These are phyloP conservation scores for Pelargonium exstipulatum DNA, from an alignment of 441 rosid species.

Conservation along the genomic window DNA sequence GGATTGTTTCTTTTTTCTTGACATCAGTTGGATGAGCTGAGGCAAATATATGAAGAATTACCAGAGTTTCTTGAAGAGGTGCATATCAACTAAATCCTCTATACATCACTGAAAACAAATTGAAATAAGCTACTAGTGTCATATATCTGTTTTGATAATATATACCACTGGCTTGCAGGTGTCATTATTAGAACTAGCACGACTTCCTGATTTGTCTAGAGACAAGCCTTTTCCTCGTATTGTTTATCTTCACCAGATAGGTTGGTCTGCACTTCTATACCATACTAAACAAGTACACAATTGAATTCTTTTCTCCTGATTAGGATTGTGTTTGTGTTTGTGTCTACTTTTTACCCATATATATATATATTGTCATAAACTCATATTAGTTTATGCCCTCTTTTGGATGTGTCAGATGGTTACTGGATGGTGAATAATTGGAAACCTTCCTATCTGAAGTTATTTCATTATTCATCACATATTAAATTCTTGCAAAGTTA, in stretches of 20 bases:
- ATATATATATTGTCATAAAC: background rate
- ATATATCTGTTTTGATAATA: conserved; percentile 20
- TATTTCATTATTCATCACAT: background rate
- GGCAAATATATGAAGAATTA: conserved; percentile 91
- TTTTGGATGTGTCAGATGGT: background rate
- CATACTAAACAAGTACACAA: background rate
- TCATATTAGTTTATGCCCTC: conserved; percentile 3
- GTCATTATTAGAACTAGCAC: conserved; percentile 61
- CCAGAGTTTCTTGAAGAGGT: conserved; percentile 92
- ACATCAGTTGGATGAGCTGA: conserved; percentile 80
- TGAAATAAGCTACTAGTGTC: background rate
- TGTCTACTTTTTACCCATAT: no score
- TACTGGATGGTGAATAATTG: background rate
- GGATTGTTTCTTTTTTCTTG: conserved; percentile 15
- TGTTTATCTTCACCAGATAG: conserved; percentile 83
- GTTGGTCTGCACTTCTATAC: conserved; percentile 38
- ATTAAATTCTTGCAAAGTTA: background rate
- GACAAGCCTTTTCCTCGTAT: conserved; percentile 57
- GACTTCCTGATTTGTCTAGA: conserved; percentile 51
- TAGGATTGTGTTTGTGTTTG: background rate
- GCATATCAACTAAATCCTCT: conserved; percentile 20
- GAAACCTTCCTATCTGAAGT: background rate
- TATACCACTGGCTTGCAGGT: conserved; percentile 48
- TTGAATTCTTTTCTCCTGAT: conserved; percentile 6
- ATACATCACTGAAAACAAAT: conserved; percentile 17